Evolutionary conservation across 2,329 filamentous ascomycete genomes (phyloP).

Genomic region (Diaporthe sp.): DNA sequence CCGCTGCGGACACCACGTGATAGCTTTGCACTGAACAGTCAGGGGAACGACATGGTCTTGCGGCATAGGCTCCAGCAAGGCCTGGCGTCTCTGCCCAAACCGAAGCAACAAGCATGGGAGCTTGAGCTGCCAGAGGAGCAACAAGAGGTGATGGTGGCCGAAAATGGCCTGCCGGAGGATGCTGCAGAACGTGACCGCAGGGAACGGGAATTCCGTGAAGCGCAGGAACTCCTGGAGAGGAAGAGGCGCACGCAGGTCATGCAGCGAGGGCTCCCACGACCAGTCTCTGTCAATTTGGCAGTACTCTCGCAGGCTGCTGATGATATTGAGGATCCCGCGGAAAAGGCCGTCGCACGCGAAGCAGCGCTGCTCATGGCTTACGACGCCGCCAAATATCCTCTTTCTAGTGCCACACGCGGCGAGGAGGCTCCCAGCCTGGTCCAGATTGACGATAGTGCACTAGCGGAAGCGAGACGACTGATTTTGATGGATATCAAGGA

Average conservation of each 20-base stretch:
- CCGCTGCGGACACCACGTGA: slow-evolving; percentile 92
- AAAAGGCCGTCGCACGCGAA: slow-evolving; percentile 81
- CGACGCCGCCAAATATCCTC: slow-evolving; percentile 81
- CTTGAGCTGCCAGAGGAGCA: slow-evolving; percentile 91
- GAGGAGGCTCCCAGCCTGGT: slow-evolving; percentile 73
- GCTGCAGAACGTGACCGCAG: slow-evolving; percentile 83
- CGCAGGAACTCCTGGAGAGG: slow-evolving; percentile 78
- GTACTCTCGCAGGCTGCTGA: slow-evolving; percentile 75
- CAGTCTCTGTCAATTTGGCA: slow-evolving; percentile 78
- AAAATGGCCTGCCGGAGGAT: slow-evolving; percentile 62
- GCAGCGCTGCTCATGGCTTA: slow-evolving; percentile 84
- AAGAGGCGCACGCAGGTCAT: slow-evolving; percentile 91
- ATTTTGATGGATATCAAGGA: slow-evolving; percentile 78
- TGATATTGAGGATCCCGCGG: slow-evolving; percentile 72
- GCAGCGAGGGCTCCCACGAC: slow-evolving; percentile 85
- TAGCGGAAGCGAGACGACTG: slow-evolving; percentile 82
- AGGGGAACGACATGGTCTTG: slow-evolving; percentile 74
- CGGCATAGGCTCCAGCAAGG: slow-evolving; percentile 78
- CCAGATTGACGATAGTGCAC: slow-evolving; percentile 76
- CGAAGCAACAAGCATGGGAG: slow-evolving; percentile 95
- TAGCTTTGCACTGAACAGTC: slow-evolving; percentile 85
- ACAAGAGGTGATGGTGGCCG: slow-evolving; percentile 66
- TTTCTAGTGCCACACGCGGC: slow-evolving; percentile 76
- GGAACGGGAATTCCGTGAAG: slow-evolving; percentile 80
- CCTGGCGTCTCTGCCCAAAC: slow-evolving; percentile 88